phyloP scores from a whole-genome alignment of 2,329 filamentous ascomycete species.

The Fusarium tuaranense region DNA sequence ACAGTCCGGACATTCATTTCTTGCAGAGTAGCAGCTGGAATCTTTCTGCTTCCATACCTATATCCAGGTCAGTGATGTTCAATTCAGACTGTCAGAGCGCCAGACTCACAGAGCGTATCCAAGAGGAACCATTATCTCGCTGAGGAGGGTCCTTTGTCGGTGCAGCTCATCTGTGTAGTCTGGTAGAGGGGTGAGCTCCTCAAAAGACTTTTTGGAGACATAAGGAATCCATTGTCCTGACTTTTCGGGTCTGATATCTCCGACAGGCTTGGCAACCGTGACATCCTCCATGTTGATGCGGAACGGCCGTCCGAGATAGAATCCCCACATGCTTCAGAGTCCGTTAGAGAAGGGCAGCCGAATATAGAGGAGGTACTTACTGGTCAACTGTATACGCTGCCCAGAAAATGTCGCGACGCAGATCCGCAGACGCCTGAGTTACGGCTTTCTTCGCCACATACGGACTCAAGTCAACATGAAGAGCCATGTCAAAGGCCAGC shows the following conservation, averaged over 20 bases:
- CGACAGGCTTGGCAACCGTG: slow-evolving; percentile 39
- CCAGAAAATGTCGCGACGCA: slow-evolving; percentile 47
- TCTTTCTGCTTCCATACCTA: slow-evolving; percentile 38
- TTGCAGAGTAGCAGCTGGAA: slow-evolving; percentile 26
- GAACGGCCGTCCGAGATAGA: slow-evolving; percentile 43
- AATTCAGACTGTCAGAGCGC: too few species aligned
- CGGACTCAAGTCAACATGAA: slow-evolving; percentile 42
- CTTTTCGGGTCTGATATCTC: slow-evolving; percentile 2
- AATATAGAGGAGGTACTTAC: slow-evolving; percentile 21
- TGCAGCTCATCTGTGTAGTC: slow-evolving; percentile 32
- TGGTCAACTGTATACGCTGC: slow-evolving; percentile 46
- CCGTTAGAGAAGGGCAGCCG: background rate
- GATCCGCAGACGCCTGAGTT: slow-evolving; percentile 39
- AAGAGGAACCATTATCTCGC: slow-evolving; percentile 41
- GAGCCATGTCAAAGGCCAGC: slow-evolving; percentile 42
- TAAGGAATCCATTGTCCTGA: slow-evolving; percentile 29
- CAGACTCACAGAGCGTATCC: slow-evolving; percentile 39
- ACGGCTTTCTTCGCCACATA: slow-evolving; percentile 41
- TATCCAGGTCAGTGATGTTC: background rate
- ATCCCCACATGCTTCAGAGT: slow-evolving; percentile 38
- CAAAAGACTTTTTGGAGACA: slow-evolving; percentile 19
- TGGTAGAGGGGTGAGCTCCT: slow-evolving; percentile 11
- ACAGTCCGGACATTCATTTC: slow-evolving; percentile 35
- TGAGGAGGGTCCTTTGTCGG: slow-evolving; percentile 26
- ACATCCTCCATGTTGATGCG: slow-evolving; percentile 43